Conservation (phyloP, 2,329 filamentous ascomycete genomes). For the Chaetomiaceae sp. region DNA sequence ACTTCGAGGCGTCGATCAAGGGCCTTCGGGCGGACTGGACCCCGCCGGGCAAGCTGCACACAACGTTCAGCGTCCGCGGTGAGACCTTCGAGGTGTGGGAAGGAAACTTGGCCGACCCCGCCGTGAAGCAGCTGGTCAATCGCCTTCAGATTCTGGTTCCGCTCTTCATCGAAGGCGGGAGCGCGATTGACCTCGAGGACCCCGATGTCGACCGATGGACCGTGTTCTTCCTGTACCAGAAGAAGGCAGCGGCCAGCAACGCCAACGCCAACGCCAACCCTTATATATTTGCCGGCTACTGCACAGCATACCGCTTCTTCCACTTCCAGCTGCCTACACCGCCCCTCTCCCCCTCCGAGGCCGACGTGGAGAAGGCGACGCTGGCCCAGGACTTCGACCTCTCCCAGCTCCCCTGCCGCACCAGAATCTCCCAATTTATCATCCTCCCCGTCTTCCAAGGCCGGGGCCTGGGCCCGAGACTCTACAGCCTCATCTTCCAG, state of each 20-base stretch:
- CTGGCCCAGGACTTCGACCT: slow-evolving; percentile 46
- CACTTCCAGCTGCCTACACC: slow-evolving; percentile 47
- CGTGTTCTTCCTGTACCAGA: slow-evolving; percentile 79
- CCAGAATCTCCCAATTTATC: slow-evolving; percentile 88
- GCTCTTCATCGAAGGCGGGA: slow-evolving; percentile 92
- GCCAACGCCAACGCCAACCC: slow-evolving; percentile 45
- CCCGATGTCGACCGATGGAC: slow-evolving; percentile 81
- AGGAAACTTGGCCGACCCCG: slow-evolving; percentile 64
- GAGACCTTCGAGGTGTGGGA: slow-evolving; percentile 80
- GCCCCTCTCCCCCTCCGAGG: slow-evolving; percentile 35
- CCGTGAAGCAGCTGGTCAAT: slow-evolving; percentile 65
- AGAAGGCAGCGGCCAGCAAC: slow-evolving; percentile 41
- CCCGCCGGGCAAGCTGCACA: slow-evolving; percentile 71
- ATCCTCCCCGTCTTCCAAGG: slow-evolving; percentile 84
- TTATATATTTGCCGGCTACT: slow-evolving; percentile 86
- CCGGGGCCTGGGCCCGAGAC: slow-evolving; percentile 69
- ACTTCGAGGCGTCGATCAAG: slow-evolving; percentile 58
- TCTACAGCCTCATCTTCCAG: slow-evolving; percentile 77
- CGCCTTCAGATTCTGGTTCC: slow-evolving; percentile 80
- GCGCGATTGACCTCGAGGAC: slow-evolving; percentile 61
- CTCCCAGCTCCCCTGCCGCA: slow-evolving; percentile 64
- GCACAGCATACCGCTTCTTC: slow-evolving; percentile 86
- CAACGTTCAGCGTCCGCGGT: slow-evolving; percentile 56
- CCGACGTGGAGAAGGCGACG: slow-evolving; percentile 37
- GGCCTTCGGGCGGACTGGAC: slow-evolving; percentile 46